These are phyloP conservation scores for Hamigera avellanea DNA, from an alignment of 495 filamentous ascomycete species.

Conservation along the genomic window DNA sequence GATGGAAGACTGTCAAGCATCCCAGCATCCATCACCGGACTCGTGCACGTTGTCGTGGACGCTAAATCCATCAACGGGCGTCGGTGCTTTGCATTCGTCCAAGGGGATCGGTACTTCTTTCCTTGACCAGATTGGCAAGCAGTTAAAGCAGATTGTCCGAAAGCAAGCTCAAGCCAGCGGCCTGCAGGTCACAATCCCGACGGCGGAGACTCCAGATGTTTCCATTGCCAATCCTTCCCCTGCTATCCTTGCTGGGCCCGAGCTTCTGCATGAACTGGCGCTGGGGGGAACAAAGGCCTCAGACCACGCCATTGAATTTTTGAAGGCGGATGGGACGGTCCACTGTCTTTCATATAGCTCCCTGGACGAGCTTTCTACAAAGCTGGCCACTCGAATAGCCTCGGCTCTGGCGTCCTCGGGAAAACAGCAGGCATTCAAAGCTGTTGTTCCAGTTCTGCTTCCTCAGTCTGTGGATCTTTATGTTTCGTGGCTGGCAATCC, in stretches of 20 bases:
- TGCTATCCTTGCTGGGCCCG: slow-evolving; percentile 41
- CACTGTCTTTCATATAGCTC: slow-evolving; percentile 41
- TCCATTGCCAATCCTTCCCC: slow-evolving; percentile 54
- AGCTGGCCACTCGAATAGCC: slow-evolving; percentile 38
- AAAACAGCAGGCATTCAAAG: slow-evolving; percentile 1
- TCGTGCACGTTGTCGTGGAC: slow-evolving; percentile 7
- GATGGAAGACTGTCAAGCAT: slow-evolving; percentile 4
- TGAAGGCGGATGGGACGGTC: slow-evolving; percentile 30
- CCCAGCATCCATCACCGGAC: not conserved
- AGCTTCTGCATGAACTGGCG: slow-evolving; percentile 55
- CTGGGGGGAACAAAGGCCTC: slow-evolving; percentile 9
- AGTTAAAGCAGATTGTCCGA: slow-evolving; percentile 12
- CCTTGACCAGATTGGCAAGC: slow-evolving; percentile 15
- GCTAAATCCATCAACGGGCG: slow-evolving; percentile 10
- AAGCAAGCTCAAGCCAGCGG: slow-evolving; percentile 8
- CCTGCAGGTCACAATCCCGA: slow-evolving; percentile 6
- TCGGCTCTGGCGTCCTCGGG: slow-evolving; percentile 9
- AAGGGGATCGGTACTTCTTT: slow-evolving; percentile 11
- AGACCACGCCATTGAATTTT: slow-evolving; percentile 47
- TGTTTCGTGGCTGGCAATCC: slow-evolving; percentile 54
- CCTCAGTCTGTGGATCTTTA: slow-evolving; percentile 64
- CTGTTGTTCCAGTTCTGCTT: slow-evolving; percentile 59
- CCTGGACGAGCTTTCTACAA: slow-evolving; percentile 44
- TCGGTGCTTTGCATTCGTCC: slow-evolving; percentile 13
- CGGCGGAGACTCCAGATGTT: slow-evolving; percentile 16